A percentile compares a stretch with the other conserved stretches of the same genome.
Conservation (phyloP, 345 rosid genomes). For the Ceriops tagal region DNA sequence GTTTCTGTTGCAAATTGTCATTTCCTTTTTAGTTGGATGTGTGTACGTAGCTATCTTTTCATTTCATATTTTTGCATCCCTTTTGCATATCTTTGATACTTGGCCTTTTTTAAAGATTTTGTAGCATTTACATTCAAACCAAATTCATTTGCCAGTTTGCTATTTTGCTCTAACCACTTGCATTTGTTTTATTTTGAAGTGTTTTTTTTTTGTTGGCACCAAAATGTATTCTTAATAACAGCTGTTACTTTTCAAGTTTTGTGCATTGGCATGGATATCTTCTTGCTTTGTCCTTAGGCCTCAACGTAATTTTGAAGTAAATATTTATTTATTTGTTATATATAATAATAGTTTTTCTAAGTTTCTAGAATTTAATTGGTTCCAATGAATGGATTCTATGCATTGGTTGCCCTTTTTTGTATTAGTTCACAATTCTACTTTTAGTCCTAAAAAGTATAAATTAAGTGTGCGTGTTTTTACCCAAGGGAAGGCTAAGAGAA, state of each 20-base stretch:
- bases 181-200: background rate
- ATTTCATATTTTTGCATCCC: background rate
- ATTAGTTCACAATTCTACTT: no score
- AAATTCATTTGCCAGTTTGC: no score
- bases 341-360: background rate
- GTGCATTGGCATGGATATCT: constrained; percentile 51
- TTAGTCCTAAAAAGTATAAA: no score
- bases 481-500: background rate
- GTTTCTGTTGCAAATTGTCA: no score
- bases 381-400: background rate
- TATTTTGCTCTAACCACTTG: background rate
- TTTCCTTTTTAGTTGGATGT: background rate
- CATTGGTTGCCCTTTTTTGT: background rate
- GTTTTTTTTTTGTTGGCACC: background rate
- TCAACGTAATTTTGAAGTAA: no score
- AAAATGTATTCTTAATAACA: constrained; percentile 5
- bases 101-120: no score
- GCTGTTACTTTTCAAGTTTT: constrained; percentile 47
- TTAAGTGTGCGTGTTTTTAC: background rate
- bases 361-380: background rate
- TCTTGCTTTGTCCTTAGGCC: constrained; percentile 45
- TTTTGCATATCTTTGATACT: background rate
- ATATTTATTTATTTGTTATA: no score
- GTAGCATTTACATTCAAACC: no score
- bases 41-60: background rate